Conservation (phyloP, 2,329 filamentous ascomycete genomes). For the Chaetomiaceae sp. region DNA sequence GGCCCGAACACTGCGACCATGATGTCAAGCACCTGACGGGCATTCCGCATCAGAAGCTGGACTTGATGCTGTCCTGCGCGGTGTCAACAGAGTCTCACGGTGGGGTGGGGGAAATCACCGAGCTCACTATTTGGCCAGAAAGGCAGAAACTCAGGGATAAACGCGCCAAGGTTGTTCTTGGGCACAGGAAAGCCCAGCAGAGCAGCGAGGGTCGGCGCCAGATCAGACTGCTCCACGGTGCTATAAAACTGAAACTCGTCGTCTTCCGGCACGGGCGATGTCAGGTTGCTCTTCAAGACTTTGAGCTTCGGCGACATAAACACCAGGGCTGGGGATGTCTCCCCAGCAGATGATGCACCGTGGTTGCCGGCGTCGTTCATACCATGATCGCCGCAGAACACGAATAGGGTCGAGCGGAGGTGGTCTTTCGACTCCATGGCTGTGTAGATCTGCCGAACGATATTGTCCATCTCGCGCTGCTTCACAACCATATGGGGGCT, state of each 20-base stretch:
- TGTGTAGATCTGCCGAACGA: constrained; percentile 70
- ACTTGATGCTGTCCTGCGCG: constrained; percentile 48
- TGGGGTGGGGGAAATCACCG: too few relatives aligned
- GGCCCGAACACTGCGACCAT: constrained; percentile 66
- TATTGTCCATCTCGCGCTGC: constrained; percentile 86
- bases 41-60: constrained; percentile 71
- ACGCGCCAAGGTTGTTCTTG: constrained; percentile 82
- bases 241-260: constrained; percentile 80
- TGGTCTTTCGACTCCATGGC: constrained; percentile 68
- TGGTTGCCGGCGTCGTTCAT: constrained; percentile 99
- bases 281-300: constrained; percentile 41
- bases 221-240: constrained; percentile 86
- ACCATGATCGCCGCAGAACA: constrained; percentile 92
- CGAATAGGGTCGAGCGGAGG: constrained; percentile 72
- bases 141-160: constrained; percentile 72
- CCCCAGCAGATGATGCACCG: constrained; percentile 86
- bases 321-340: constrained; percentile 87
- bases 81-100: constrained; percentile 15
- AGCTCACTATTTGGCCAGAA: constrained; percentile 65
- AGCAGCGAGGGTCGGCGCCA: constrained; percentile 83
- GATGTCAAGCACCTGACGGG: constrained; percentile 72
- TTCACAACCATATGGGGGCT: constrained; percentile 91
- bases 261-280: constrained; percentile 54
- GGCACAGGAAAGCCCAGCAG: constrained; percentile 84
- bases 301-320: constrained; percentile 85